A percentile compares a stretch with the other conserved stretches of the same genome.
These are phyloP conservation scores for Lactarius sp. DNA, from an alignment of 768 basidiomycete genomes.

Conservation along the genomic window DNA sequence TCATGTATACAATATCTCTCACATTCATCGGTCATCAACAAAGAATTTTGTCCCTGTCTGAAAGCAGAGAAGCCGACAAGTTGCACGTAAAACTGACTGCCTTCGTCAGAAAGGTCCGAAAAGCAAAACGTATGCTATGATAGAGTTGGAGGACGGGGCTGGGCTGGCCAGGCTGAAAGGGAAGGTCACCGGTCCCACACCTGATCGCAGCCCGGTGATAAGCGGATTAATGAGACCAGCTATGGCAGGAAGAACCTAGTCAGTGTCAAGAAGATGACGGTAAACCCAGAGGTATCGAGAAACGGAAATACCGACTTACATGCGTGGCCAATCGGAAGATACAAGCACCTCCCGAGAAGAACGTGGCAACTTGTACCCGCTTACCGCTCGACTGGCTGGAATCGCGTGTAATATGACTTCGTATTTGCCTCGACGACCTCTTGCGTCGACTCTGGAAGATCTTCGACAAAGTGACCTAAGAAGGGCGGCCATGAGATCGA, in stretches of 20 bases:
- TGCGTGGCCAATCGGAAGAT: not conserved
- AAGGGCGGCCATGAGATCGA: not conserved
- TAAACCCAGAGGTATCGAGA: not conserved
- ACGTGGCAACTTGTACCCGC: not conserved
- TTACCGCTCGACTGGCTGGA: constrained; percentile 48
- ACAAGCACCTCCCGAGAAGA: not conserved
- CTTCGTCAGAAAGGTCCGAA: not conserved
- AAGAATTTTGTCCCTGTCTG: not conserved
- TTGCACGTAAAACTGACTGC: not conserved
- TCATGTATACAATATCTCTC: not conserved
- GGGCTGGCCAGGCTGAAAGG: not conserved
- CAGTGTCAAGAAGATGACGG: not conserved
- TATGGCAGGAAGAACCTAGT: not conserved
- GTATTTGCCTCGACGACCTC: constrained; percentile 84
- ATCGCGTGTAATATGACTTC: constrained; percentile 81
- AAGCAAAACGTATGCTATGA: not conserved
- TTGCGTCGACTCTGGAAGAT: constrained; percentile 91
- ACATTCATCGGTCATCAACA: not conserved
- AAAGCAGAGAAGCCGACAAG: not conserved
- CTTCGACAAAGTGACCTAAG: constrained; percentile 72
- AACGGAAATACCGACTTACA: not conserved
- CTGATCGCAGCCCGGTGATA: not conserved
- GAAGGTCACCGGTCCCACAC: not conserved
- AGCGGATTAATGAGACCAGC: not conserved
- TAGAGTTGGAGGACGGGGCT: not conserved